Percentiles rank a stretch among this genome's conserved stretches.
phyloP scores from a whole-genome alignment of 495 filamentous ascomycete species.

The Penicillium subrubescens region DNA sequence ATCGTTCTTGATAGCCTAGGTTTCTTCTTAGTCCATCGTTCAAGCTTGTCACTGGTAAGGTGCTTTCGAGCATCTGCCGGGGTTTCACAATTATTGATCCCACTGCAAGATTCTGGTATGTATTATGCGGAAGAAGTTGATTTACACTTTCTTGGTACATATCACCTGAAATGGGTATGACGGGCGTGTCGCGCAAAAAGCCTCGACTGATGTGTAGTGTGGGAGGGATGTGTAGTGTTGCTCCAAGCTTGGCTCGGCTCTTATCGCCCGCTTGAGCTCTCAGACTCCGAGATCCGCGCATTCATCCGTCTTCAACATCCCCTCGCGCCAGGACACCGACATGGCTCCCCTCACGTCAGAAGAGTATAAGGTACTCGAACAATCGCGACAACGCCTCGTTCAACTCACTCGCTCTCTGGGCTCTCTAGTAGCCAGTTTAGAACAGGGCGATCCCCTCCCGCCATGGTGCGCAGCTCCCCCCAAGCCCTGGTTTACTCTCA shows the following conservation, averaged over 20 bases:
- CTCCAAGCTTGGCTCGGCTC: background rate
- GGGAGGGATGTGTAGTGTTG: background rate
- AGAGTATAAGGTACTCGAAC: conserved; percentile 73
- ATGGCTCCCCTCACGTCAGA: conserved; percentile 49
- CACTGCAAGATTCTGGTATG: too few species aligned
- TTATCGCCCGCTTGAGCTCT: background rate
- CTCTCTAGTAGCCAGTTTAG: conserved; percentile 59
- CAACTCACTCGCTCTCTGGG: conserved; percentile 68
- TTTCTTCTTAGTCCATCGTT: too few species aligned
- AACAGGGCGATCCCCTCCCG: conserved; percentile 58
- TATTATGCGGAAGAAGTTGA: too few species aligned
- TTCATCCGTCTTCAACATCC: background rate
- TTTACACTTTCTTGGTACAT: too few species aligned
- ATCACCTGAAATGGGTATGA: too few species aligned
- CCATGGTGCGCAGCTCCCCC: conserved; percentile 50
- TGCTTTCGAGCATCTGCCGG: too few species aligned
- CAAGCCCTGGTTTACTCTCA: background rate
- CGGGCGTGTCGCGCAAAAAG: too few species aligned
- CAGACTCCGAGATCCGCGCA: background rate
- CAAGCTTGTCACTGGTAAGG: too few species aligned
- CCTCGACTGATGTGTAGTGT: too few species aligned
- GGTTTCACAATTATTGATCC: too few species aligned
- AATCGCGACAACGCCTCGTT: conserved; percentile 69
- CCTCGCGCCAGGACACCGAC: conserved; percentile 8
- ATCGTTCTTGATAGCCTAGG: too few species aligned